Evolutionary conservation across 2,329 filamentous ascomycete genomes (phyloP).

Genomic region (Talaromyces sp.): DNA sequence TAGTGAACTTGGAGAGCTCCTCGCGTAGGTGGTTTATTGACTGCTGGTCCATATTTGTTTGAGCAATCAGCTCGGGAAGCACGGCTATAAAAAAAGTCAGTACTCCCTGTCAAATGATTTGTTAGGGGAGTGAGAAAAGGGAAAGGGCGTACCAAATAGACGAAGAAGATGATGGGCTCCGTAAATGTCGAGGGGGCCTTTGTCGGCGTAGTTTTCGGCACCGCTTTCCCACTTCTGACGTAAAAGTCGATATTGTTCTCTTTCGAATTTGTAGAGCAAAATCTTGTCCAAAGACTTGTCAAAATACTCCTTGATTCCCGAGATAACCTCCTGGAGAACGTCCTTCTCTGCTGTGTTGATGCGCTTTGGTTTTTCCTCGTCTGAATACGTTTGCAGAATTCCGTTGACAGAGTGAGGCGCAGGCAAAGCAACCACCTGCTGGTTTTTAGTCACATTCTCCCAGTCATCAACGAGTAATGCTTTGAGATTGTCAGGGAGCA

Average conservation of each 20-base stretch:
- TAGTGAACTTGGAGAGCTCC: slow-evolving; percentile 78
- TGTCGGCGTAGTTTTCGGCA: slow-evolving; percentile 61
- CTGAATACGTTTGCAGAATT: slow-evolving; percentile 76
- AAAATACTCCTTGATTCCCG: slow-evolving; percentile 88
- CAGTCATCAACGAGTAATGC: slow-evolving; percentile 93
- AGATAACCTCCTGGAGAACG: slow-evolving; percentile 82
- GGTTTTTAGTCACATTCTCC: slow-evolving; percentile 97
- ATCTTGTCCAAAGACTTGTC: slow-evolving; percentile 84
- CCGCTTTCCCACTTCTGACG: slow-evolving; percentile 62
- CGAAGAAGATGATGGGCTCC: slow-evolving; percentile 88
- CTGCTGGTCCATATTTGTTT: slow-evolving; percentile 96
- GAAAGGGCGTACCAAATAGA: slow-evolving; percentile 65
- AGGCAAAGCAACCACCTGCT: slow-evolving; percentile 81
- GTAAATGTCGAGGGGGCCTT: slow-evolving; percentile 74
- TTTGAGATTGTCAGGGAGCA: slow-evolving; percentile 85
- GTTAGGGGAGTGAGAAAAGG: slow-evolving; percentile 3
- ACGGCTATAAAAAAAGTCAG: background rate
- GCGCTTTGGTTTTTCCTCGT: slow-evolving; percentile 63
- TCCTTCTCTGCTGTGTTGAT: slow-evolving; percentile 64
- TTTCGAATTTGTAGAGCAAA: slow-evolving; percentile 89
- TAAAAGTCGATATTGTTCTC: slow-evolving; percentile 77
- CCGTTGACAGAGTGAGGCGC: slow-evolving; percentile 67
- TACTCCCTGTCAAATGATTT: slow-evolving; percentile 64
- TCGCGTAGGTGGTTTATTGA: slow-evolving; percentile 83
- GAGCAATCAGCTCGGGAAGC: slow-evolving; percentile 78